phyloP scores from a whole-genome alignment of 768 basidiomycete genomes.

The Collybiopsis luxurians region DNA sequence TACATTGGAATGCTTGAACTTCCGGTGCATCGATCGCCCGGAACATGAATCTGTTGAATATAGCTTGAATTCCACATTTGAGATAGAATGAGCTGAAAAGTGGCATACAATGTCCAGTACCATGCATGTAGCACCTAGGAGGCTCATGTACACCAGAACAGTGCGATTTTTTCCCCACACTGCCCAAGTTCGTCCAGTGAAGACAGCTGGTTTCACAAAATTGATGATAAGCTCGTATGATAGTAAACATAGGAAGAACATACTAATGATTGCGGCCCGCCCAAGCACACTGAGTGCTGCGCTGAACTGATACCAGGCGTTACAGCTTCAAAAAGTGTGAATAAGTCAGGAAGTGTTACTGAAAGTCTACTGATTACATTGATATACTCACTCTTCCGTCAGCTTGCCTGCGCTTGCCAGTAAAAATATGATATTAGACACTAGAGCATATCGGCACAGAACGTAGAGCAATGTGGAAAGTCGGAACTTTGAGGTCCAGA shows the following conservation, averaged over 20 bases:
- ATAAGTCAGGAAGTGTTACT: background rate
- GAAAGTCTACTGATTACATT: background rate
- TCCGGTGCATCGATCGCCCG: slow-evolving; percentile 17
- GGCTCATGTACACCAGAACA: slow-evolving; percentile 15
- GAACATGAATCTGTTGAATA: slow-evolving; percentile 21
- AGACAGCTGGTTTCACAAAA: slow-evolving; percentile 3
- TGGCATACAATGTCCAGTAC: slow-evolving; percentile 20
- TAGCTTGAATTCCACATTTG: too few relatives aligned
- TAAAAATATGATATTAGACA: slow-evolving; percentile 29
- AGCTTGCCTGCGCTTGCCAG: slow-evolving; percentile 22
- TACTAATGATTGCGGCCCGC: slow-evolving; percentile 25
- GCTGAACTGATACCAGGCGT: slow-evolving; percentile 23
- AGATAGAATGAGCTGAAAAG: too few relatives aligned
- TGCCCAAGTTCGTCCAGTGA: slow-evolving; percentile 19
- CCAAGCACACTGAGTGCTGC: slow-evolving; percentile 27
- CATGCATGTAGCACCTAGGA: slow-evolving; percentile 18
- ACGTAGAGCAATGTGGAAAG: slow-evolving; percentile 30
- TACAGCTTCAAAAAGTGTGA: slow-evolving; percentile 20
- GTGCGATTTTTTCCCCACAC: slow-evolving; percentile 16
- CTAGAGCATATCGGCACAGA: slow-evolving; percentile 31
- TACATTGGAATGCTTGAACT: slow-evolving; percentile 16
- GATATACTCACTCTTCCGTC: background rate
- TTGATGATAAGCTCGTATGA: too few relatives aligned
- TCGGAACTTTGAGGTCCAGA: slow-evolving; percentile 25
- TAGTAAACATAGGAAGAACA: background rate